phyloP scores from a whole-genome alignment of 352 stramenopile genomes.

The Plasmopara muralis region DNA sequence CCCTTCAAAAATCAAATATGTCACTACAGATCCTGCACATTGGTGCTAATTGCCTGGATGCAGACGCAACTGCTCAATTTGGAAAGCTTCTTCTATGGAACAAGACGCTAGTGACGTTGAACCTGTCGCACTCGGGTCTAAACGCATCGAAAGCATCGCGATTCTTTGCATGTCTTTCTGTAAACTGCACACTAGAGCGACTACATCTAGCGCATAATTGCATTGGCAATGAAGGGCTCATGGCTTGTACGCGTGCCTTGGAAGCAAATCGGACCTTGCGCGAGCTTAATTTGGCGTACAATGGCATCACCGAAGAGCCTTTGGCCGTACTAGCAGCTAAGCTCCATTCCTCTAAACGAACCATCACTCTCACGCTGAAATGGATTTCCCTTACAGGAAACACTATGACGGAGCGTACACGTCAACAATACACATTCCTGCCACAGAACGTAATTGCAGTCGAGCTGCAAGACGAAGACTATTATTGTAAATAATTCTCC shows the following conservation, averaged over 20 bases:
- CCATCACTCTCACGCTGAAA: constrained; percentile 23
- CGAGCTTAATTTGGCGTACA: constrained; percentile 70
- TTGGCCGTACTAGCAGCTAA: constrained; percentile 40
- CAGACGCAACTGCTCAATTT: constrained; percentile 48
- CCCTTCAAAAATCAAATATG: constrained; percentile 37
- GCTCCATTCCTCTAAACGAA: constrained; percentile 18
- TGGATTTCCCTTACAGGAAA: constrained; percentile 61
- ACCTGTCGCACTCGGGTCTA: constrained; percentile 55
- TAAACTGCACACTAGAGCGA: constrained; percentile 47
- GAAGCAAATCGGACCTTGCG: constrained; percentile 45
- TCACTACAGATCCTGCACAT: constrained; percentile 50
- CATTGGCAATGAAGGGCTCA: constrained; percentile 66
- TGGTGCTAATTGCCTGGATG: constrained; percentile 53
- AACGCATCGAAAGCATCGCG: constrained; percentile 45
- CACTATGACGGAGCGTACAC: constrained; percentile 52
- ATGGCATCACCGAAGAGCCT: constrained; percentile 70
- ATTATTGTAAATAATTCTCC: constrained; percentile 2
- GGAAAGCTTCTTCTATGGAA: constrained; percentile 51
- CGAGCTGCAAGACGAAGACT: constrained; percentile 35
- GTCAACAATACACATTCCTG: constrained; percentile 23
- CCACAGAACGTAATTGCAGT: constrained; percentile 27
- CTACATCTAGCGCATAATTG: constrained; percentile 60
- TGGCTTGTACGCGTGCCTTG: constrained; percentile 48
- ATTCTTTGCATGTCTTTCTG: constrained; percentile 62
- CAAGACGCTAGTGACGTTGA: constrained; percentile 39